Base-by-base conservation (phyloP, 208 protist species). In the Leishmania tropica region DNA sequence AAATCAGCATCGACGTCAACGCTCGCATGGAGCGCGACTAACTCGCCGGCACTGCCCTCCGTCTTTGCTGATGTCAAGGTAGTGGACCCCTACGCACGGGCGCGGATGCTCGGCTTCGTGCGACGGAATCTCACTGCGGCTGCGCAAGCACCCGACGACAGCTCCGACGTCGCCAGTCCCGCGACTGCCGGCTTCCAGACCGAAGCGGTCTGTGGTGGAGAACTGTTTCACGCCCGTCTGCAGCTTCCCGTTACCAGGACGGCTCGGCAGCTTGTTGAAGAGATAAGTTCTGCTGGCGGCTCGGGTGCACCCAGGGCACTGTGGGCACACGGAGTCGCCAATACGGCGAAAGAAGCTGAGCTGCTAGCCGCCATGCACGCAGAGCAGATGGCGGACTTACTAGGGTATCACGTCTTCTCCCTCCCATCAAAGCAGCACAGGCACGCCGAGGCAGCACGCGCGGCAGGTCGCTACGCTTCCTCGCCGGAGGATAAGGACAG, bases 371-470 rank as follows among this genome's bases (percentile, higher is more conserved):
- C 93, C 28, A 96, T 96, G 95, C 95, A 96, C 81, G 95, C 93
- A 1, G 92, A 96, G 73, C 89, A 91, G 73, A 93, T 96, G 53
- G 95, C 96, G 75, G 95, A 97, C 82, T 87, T 85, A 53, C 91
- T 97, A 62, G 93, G 95, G 47, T 95, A 96, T 77, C 93, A 95
- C 77, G 90, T 98, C 54, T 98, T 96, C 86, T 94, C 86, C 28
- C 87, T 98, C 42, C 89, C 94, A 19, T 96, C 93, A 17, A 95
- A 91, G 90, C 95, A 98, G 81, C 91, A 91, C 24, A 94, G 93
- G 73, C 95, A 98, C 82, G 92, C 95, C 24, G 81, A 81, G 81
- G 89, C 90, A 8, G 95, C 95, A 1, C 89, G 89, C 28, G 90
- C 90, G 60, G 88, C 85, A 7, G 95, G 95, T 1, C 92, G 95